Conservation (phyloP, 805 yeast species). For the Danielia reshetovae region DNA sequence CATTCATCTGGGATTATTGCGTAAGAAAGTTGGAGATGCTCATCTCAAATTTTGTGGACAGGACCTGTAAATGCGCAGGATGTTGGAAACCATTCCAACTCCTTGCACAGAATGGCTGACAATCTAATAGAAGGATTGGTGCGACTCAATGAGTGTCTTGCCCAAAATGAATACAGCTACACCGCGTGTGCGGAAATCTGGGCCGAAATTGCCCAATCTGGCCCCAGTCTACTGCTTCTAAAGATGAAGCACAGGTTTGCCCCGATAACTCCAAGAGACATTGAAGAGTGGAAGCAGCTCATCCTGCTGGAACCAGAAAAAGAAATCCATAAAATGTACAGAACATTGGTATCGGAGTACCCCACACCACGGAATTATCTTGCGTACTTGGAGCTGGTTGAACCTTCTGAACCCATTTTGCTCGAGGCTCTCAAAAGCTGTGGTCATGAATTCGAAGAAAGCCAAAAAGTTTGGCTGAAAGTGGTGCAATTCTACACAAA, state of each 20-base stretch:
- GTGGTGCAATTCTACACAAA: slow-evolving; percentile 6
- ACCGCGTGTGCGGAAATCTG: too few species aligned
- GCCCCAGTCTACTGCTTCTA: too few species aligned
- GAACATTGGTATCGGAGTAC: neutral
- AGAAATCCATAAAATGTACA: neutral
- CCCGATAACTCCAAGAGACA: slow-evolving; percentile 4
- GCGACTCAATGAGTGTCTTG: too few species aligned
- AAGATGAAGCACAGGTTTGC: slow-evolving; percentile 1
- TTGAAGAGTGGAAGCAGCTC: slow-evolving; percentile 6
- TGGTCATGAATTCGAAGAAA: slow-evolving; percentile 22
- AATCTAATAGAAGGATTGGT: too few species aligned
- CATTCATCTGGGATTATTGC: slow-evolving; percentile 52
- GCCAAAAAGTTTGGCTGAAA: slow-evolving; percentile 20
- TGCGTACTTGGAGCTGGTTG: neutral
- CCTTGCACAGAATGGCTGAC: too few species aligned
- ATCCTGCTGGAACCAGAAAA: neutral
- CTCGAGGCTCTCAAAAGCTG: slow-evolving; percentile 19
- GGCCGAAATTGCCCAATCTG: too few species aligned
- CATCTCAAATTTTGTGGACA: slow-evolving; percentile 1
- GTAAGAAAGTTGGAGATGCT: slow-evolving; percentile 2
- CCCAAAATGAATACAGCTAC: too few species aligned
- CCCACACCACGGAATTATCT: slow-evolving; percentile 1
- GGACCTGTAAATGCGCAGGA: too few species aligned
- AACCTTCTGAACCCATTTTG: neutral
- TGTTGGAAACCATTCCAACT: too few species aligned